Percentiles rank a stretch among this genome's conserved stretches.
These are phyloP conservation scores for Cnidoscolus chayamansa DNA, from an alignment of 441 rosid genomes.

Conservation along the genomic window DNA sequence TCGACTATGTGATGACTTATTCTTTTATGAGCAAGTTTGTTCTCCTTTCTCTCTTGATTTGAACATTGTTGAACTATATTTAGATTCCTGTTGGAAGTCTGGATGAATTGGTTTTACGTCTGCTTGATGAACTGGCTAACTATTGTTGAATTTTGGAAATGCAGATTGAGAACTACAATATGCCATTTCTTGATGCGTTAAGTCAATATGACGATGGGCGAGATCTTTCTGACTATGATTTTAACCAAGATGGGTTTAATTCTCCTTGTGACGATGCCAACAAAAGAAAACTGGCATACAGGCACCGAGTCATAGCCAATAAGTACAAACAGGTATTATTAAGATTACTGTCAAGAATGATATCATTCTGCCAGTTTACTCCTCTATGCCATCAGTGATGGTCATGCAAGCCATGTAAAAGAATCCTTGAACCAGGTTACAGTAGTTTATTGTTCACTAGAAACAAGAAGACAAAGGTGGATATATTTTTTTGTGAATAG, in stretches of 20 bases:
- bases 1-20: conserved; percentile 55
- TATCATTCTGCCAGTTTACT: neutral
- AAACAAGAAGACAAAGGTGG: neutral
- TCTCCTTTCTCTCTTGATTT: neutral
- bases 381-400: neutral
- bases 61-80: conserved; percentile 2
- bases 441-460: neutral
- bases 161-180: conserved; percentile 80
- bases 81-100: neutral
- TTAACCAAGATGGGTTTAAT: conserved; percentile 54
- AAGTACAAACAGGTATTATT: conserved; percentile 60
- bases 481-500: neutral
- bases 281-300: conserved; percentile 74
- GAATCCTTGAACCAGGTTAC: neutral
- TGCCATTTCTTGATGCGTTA: conserved; percentile 69
- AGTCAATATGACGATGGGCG: conserved; percentile 60
- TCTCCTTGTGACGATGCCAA: conserved; percentile 51
- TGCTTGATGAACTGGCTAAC: conserved; percentile 7
- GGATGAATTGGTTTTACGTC: conserved; percentile 4
- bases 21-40: conserved; percentile 80
- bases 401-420: neutral
- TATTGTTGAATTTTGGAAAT: conserved; percentile 1
- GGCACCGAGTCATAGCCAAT: conserved; percentile 53
- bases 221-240: conserved; percentile 68
- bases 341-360: conserved; percentile 7